Evolutionary conservation across 176 grass and related monocot genomes (phyloP).

Genomic region (Lolium multiflorum): DNA sequence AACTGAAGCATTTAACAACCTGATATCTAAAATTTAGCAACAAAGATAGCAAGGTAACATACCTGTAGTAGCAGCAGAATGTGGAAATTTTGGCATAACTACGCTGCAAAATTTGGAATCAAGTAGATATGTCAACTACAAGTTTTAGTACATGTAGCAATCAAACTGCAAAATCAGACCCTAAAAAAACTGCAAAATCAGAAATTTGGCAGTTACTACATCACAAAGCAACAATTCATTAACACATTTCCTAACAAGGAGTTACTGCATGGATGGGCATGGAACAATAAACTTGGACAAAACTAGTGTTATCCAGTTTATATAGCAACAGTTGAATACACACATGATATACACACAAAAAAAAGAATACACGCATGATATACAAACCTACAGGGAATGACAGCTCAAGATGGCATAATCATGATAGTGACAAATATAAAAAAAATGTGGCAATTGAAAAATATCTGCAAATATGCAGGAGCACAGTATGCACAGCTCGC

Average conservation of each 20-base stretch:
- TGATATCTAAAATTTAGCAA: background rate
- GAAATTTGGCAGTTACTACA: background rate
- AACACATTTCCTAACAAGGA: background rate
- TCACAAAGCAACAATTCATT: background rate
- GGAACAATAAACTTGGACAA: background rate
- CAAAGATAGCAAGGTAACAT: constrained; percentile 31
- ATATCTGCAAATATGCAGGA: background rate
- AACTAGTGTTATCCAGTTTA: background rate
- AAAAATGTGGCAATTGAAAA: background rate
- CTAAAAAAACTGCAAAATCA: background rate
- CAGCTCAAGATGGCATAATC: background rate
- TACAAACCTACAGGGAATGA: background rate
- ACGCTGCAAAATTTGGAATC: constrained; percentile 50
- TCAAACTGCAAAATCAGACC: background rate
- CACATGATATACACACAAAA: background rate
- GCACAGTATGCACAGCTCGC: background rate
- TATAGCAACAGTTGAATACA: constrained; percentile 9
- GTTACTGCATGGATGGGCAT: background rate
- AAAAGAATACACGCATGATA: background rate
- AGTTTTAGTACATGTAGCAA: constrained; percentile 27
- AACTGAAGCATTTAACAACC: constrained; percentile 19
- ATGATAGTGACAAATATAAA: background rate
- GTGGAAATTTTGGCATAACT: constrained; percentile 66
- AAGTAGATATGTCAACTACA: constrained; percentile 36
- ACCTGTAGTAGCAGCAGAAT: constrained; percentile 65